Evolutionary conservation across 2,329 filamentous ascomycete genomes (phyloP).

Genomic region (Cladosporium velox): DNA sequence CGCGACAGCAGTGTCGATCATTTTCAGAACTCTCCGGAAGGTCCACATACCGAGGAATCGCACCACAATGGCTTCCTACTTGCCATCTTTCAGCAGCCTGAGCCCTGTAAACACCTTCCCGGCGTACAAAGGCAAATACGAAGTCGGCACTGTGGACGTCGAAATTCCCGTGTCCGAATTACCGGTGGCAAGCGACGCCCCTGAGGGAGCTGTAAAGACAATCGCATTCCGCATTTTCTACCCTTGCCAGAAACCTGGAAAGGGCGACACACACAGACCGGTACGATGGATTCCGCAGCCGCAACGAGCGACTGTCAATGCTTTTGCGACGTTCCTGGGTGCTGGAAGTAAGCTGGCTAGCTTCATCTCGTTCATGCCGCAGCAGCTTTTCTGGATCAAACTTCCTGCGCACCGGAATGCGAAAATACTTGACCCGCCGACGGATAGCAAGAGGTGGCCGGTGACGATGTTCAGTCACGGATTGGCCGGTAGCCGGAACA

Average conservation of each 20-base stretch:
- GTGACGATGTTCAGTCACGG: constrained; percentile 86
- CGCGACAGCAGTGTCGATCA: constrained; percentile 17
- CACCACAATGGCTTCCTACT: constrained; percentile 16
- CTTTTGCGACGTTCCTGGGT: constrained; percentile 76
- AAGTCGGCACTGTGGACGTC: constrained; percentile 74
- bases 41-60: not conserved
- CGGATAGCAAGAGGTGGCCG: constrained; percentile 65
- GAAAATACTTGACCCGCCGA: constrained; percentile 54
- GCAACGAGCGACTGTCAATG: constrained; percentile 71
- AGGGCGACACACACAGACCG: constrained; percentile 51
- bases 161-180: constrained; percentile 69
- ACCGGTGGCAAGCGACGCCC: constrained; percentile 58
- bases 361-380: constrained; percentile 48
- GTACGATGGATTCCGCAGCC: constrained; percentile 78
- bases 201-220: constrained; percentile 63
- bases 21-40: constrained; percentile 3
- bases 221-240: constrained; percentile 83
- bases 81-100: constrained; percentile 20
- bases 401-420: constrained; percentile 75
- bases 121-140: constrained; percentile 73
- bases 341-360: constrained; percentile 46
- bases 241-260: constrained; percentile 55
- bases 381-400: constrained; percentile 71
- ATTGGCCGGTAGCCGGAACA: constrained; percentile 76
- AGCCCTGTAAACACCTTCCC: constrained; percentile 74